A percentile compares a stretch with the other conserved stretches of the same genome.
Evolutionary conservation across 306 rosid species (phyloP).

Genomic region (Sicyos edulis): DNA sequence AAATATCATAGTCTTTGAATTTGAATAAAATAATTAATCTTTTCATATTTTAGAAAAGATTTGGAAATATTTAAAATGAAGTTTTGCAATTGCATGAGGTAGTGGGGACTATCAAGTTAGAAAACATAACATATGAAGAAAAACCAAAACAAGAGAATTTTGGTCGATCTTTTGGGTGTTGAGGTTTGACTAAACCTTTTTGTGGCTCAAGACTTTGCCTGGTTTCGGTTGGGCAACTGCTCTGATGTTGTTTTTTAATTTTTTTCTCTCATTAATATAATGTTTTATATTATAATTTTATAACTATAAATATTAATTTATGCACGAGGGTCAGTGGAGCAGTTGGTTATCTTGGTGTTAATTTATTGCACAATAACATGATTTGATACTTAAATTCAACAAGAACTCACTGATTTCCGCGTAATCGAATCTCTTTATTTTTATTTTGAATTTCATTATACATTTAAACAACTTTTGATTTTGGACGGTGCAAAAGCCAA

Average conservation of each 20-base stretch:
- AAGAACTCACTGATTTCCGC: slow-evolving; percentile 5
- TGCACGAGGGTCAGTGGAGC: too few relatives aligned
- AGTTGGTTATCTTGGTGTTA: too few relatives aligned
- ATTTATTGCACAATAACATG: slow-evolving; percentile 7
- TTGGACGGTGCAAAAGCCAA: slow-evolving; percentile 15
- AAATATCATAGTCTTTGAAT: background rate
- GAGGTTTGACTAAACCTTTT: slow-evolving; percentile 4
- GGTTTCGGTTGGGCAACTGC: background rate
- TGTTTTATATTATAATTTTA: background rate
- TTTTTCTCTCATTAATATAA: background rate
- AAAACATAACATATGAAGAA: slow-evolving; percentile 7
- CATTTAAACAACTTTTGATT: background rate
- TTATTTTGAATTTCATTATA: background rate
- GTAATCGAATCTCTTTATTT: background rate
- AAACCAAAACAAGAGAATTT: slow-evolving; percentile 9
- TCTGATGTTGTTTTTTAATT: background rate
- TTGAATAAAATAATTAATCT: background rate
- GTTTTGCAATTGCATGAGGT: background rate
- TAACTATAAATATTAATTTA: background rate
- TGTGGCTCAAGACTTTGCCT: slow-evolving; percentile 9
- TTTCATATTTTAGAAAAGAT: background rate
- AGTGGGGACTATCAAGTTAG: slow-evolving; percentile 10
- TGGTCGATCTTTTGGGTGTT: slow-evolving; percentile 13
- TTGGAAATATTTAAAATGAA: slow-evolving; percentile 5
- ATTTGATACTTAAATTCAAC: background rate